Evolutionary conservation across 2,329 filamentous ascomycete species (phyloP).

Genomic region (Coniosporium uncinatum): DNA sequence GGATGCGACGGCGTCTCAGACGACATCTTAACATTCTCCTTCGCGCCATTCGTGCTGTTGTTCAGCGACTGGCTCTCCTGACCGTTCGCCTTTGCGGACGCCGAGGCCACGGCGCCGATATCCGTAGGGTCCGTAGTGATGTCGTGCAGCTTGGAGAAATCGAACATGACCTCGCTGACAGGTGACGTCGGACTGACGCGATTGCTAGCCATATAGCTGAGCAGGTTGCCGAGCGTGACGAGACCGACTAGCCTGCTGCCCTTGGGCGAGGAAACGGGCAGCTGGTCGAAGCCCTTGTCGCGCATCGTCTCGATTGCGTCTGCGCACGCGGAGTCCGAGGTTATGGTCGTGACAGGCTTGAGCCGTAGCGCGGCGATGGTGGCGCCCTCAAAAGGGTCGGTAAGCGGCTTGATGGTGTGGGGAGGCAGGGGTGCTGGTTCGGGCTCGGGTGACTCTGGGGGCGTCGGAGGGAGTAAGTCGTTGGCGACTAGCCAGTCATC

Average conservation of each 20-base stretch:
- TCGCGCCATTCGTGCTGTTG: constrained; percentile 8
- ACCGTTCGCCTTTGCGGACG: constrained; percentile 16
- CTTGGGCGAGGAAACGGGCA: constrained; percentile 75
- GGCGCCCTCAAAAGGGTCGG: constrained; percentile 68
- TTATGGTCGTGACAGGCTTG: constrained; percentile 88
- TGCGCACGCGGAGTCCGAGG: constrained; percentile 64
- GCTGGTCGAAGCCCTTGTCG: constrained; percentile 96
- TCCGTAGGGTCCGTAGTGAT: constrained; percentile 84
- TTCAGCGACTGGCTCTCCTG: too few relatives aligned
- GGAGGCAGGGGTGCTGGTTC: constrained; percentile 26
- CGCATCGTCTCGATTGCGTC: constrained; percentile 94
- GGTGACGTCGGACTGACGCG: constrained; percentile 68
- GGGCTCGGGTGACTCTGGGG: constrained; percentile 32
- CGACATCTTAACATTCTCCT: constrained; percentile 5
- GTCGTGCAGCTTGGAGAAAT: constrained; percentile 84
- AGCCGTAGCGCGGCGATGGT: constrained; percentile 81
- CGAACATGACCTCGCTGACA: constrained; percentile 92
- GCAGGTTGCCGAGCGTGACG: constrained; percentile 90
- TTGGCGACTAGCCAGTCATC: constrained; percentile 99
- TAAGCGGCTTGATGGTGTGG: constrained; percentile 28
- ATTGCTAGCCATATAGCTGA: constrained; percentile 83
- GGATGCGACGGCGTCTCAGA: constrained; percentile 24
- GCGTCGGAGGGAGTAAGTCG: constrained; percentile 69
- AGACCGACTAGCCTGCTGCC: constrained; percentile 74
- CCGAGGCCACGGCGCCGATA: constrained; percentile 37